These are phyloP conservation scores for Hansenula sp. DNA, from an alignment of 1,139 yeast genomes.

Conservation along the genomic window DNA sequence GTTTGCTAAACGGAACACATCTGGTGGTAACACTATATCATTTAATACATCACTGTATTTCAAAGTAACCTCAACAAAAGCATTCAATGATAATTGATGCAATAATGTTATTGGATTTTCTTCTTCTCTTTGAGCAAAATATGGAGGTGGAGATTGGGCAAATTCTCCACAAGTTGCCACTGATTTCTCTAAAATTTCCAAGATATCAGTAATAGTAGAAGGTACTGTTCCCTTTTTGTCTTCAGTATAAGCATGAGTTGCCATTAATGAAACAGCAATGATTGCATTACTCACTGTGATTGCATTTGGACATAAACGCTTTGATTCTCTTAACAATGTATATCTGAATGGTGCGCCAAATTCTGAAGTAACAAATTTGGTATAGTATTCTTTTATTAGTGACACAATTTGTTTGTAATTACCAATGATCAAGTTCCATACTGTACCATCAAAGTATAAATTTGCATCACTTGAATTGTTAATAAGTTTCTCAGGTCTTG, in stretches of 20 bases:
- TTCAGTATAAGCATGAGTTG: slow-evolving; percentile 59
- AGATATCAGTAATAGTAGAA: slow-evolving; percentile 50
- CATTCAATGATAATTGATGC: slow-evolving; percentile 59
- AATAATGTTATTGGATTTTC: slow-evolving; percentile 46
- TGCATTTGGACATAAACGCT: slow-evolving; percentile 54
- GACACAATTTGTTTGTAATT: slow-evolving; percentile 5
- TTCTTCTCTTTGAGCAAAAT: slow-evolving; percentile 21
- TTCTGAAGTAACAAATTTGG: slow-evolving; percentile 26
- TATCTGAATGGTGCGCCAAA: slow-evolving; percentile 45
- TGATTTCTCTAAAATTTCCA: slow-evolving; percentile 56
- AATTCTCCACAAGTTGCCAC: slow-evolving; percentile 49
- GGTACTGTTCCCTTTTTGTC: slow-evolving; percentile 53
- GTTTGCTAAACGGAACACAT: slow-evolving; percentile 63
- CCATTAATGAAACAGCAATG: slow-evolving; percentile 53
- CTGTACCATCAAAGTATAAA: slow-evolving; percentile 8
- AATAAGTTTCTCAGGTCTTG: slow-evolving; percentile 7
- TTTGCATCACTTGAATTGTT: neutral
- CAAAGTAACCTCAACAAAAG: slow-evolving; percentile 59
- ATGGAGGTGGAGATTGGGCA: slow-evolving; percentile 29
- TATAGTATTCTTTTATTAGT: slow-evolving; percentile 17
- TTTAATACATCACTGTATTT: slow-evolving; percentile 58
- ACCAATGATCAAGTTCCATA: slow-evolving; percentile 1
- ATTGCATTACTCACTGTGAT: slow-evolving; percentile 59
- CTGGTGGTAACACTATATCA: slow-evolving; percentile 57
- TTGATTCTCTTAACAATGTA: slow-evolving; percentile 51